phyloP scores from a whole-genome alignment of 768 basidiomycete species.

The Hericium rajendrae region DNA sequence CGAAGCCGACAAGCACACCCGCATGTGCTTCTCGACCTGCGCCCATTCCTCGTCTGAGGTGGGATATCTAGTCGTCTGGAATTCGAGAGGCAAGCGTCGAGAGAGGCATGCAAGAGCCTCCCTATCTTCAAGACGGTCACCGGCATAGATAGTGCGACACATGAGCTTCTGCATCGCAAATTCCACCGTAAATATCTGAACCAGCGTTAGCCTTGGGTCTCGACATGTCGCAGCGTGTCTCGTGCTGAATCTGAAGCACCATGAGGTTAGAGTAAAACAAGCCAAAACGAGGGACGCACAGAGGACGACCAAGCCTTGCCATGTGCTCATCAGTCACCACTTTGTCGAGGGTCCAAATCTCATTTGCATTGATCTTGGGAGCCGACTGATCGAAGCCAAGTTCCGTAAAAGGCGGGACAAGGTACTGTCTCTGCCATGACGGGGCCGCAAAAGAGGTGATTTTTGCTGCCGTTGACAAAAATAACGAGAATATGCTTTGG shows the following conservation, averaged over 20 bases:
- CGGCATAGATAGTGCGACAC: too few species aligned
- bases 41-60: constrained; percentile 12
- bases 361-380: neutral
- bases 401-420: constrained; percentile 11
- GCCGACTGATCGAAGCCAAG: constrained; percentile 20
- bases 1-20: constrained; percentile 17
- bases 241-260: neutral
- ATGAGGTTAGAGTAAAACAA: constrained; percentile 5
- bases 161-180: constrained; percentile 7
- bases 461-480: too few species aligned
- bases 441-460: too few species aligned
- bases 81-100: constrained; percentile 21
- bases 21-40: constrained; percentile 25
- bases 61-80: constrained; percentile 15
- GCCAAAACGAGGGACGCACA: constrained; percentile 13
- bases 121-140: neutral
- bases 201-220: too few species aligned
- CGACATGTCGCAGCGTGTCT: too few species aligned
- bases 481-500: too few species aligned
- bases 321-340: constrained; percentile 14
- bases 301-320: constrained; percentile 16
- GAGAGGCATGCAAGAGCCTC: constrained; percentile 9
- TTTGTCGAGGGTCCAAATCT: constrained; percentile 8
- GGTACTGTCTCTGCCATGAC: too few species aligned
- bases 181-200: too few species aligned